phyloP scores from a whole-genome alignment of 768 basidiomycete genomes.

The Pleurotus ostreatus region DNA sequence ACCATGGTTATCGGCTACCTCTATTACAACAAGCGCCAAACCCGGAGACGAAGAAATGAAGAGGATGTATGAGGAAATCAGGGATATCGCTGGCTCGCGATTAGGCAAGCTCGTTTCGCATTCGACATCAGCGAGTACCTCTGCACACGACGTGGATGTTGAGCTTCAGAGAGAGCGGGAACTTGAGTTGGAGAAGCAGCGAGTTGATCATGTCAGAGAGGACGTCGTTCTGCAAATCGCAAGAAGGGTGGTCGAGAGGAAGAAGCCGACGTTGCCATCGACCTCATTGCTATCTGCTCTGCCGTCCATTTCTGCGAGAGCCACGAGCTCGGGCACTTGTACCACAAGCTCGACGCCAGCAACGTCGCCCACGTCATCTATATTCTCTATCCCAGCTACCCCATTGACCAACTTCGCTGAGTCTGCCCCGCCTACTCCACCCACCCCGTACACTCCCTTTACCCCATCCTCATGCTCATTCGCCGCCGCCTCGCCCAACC shows the following conservation, averaged over 20 bases:
- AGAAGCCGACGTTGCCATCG: neutral
- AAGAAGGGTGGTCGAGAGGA: constrained; percentile 14
- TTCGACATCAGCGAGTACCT: neutral
- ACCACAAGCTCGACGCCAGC: constrained; percentile 5
- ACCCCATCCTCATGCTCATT: constrained; percentile 11
- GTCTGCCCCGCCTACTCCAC: neutral
- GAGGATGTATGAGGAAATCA: constrained; percentile 70
- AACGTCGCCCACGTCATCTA: constrained; percentile 5
- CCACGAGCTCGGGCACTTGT: neutral
- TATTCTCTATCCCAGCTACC: neutral
- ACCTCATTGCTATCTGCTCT: neutral
- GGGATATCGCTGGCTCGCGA: constrained; percentile 61
- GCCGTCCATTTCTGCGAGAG: neutral
- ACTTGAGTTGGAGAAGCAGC: constrained; percentile 35
- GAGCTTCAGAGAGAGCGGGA: constrained; percentile 13
- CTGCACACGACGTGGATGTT: constrained; percentile 32
- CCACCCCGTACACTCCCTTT: constrained; percentile 1
- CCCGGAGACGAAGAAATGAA: constrained; percentile 51
- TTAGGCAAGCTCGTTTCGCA: constrained; percentile 45
- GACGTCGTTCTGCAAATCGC: constrained; percentile 77
- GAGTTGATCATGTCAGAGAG: constrained; percentile 52
- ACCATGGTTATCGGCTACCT: no score
- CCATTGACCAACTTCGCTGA: constrained; percentile 3
- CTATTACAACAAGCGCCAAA: constrained; percentile 13
- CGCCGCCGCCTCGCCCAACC: constrained; percentile 18